Evolutionary conservation across 805 yeast genomes (phyloP).

Genomic region (Metschnikowia gruessii): DNA sequence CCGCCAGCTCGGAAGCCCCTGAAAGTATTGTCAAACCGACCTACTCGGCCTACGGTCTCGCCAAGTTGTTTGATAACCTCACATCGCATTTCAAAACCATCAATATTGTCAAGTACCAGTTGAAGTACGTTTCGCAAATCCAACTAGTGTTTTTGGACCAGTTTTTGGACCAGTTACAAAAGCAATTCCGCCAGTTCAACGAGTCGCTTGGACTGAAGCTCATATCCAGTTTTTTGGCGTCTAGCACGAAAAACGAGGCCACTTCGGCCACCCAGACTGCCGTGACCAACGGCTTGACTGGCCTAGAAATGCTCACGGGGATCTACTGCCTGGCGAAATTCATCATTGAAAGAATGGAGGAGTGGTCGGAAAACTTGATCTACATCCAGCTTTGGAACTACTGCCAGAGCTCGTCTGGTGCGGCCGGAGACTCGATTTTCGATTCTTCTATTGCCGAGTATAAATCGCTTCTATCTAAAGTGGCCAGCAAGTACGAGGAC

Average conservation of each 20-base stretch:
- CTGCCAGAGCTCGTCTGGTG: constrained; percentile 22
- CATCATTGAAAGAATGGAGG: constrained; percentile 28
- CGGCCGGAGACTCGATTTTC: constrained; percentile 29
- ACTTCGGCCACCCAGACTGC: constrained; percentile 88
- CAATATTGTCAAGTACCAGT: constrained; percentile 48
- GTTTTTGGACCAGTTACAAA: constrained; percentile 37
- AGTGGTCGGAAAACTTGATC: constrained; percentile 39
- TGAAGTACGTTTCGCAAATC: constrained; percentile 52
- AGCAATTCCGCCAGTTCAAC: constrained; percentile 42
- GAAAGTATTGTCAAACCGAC: constrained; percentile 46
- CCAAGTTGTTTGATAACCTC: constrained; percentile 54
- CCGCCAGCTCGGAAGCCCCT: constrained; percentile 17
- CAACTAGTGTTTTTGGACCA: constrained; percentile 56
- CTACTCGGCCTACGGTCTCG: constrained; percentile 55
- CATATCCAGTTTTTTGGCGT: constrained; percentile 34
- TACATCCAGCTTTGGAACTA: constrained; percentile 41
- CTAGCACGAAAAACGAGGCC: constrained; percentile 10
- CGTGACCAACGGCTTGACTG: constrained; percentile 57
- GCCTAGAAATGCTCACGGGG: constrained; percentile 29
- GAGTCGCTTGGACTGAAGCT: constrained; percentile 33
- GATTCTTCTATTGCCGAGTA: constrained; percentile 27
- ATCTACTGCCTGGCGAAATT: constrained; percentile 37
- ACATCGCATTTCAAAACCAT: constrained; percentile 54
- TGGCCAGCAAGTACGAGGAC: constrained; percentile 25
- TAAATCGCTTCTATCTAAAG: constrained; percentile 19